Evolutionary conservation across 2,329 filamentous ascomycete species (phyloP).

Genomic region (Penicillium sp.): DNA sequence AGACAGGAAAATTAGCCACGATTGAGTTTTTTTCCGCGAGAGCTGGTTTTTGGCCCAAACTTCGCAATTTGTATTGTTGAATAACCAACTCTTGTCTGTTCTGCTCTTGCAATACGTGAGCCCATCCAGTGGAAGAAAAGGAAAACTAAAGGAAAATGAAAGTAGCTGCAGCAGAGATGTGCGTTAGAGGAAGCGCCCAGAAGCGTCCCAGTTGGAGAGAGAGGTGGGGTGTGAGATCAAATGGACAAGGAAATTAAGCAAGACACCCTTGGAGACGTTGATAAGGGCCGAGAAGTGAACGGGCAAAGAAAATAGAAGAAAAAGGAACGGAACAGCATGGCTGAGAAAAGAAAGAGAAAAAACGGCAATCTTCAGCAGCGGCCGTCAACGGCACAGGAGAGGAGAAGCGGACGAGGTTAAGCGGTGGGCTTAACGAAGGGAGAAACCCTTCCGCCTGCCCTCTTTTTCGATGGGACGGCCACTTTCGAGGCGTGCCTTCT

Average conservation of each 20-base stretch:
- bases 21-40: slow-evolving; percentile 6
- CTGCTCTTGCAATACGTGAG: slow-evolving; percentile 20
- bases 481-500: slow-evolving; percentile 92
- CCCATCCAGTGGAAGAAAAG: slow-evolving; percentile 22
- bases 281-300: background rate
- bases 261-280: too few species aligned
- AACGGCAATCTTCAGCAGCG: slow-evolving; percentile 3
- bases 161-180: slow-evolving; percentile 8
- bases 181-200: slow-evolving; percentile 9
- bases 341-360: background rate
- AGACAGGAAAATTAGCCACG: background rate
- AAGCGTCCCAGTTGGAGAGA: background rate
- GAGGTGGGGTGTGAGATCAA: too few species aligned
- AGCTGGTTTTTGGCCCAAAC: slow-evolving; percentile 4
- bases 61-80: slow-evolving; percentile 19
- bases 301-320: slow-evolving; percentile 13
- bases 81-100: slow-evolving; percentile 16
- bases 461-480: slow-evolving; percentile 95
- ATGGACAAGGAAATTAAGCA: too few species aligned
- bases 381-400: slow-evolving; percentile 16
- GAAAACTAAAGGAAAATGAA: slow-evolving; percentile 4
- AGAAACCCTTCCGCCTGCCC: slow-evolving; percentile 98
- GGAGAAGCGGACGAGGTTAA: slow-evolving; percentile 6
- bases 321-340: slow-evolving; percentile 13
- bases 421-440: slow-evolving; percentile 66